Percentiles rank a stretch among this genome's conserved stretches.
phyloP scores from a whole-genome alignment of 805 yeast genomes.

The Kodamaea fukazawae region DNA sequence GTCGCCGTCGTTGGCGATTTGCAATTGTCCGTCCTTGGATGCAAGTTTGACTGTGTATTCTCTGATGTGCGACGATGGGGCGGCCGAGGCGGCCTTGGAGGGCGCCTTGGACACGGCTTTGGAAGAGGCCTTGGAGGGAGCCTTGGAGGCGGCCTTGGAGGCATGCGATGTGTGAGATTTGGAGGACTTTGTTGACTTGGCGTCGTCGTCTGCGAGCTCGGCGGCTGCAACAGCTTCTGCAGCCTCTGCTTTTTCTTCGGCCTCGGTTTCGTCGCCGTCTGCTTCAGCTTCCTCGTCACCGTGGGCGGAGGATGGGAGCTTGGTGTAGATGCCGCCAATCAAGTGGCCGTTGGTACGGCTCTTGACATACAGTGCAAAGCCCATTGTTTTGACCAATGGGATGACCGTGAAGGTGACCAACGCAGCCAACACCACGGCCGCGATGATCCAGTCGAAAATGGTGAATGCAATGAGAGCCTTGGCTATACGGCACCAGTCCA shows the following conservation, averaged over 20 bases:
- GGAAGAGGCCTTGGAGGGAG: constrained; percentile 2
- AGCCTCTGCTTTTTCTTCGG: neutral
- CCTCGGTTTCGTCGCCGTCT: neutral
- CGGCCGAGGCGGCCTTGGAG: neutral
- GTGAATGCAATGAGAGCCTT: constrained; percentile 10
- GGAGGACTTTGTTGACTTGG: neutral
- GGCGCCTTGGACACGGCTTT: neutral
- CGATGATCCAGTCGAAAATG: constrained; percentile 9
- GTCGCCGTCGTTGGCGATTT: neutral
- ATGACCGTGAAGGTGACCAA: constrained; percentile 4
- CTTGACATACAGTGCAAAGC: constrained; percentile 3
- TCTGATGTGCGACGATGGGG: neutral
- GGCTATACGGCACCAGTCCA: constrained; percentile 11
- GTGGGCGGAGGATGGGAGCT: neutral
- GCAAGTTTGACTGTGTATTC: no score
- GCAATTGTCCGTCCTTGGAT: no score
- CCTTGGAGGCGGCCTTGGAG: constrained; percentile 4
- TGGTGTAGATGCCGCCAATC: constrained; percentile 7
- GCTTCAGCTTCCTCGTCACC: constrained; percentile 4
- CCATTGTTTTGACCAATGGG: constrained; percentile 3
- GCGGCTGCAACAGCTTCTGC: neutral
- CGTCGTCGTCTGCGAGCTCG: neutral
- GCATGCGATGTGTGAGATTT: neutral
- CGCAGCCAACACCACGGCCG: constrained; percentile 3
- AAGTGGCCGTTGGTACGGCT: constrained; percentile 4